Evolutionary conservation across 768 basidiomycete genomes (phyloP).

Genomic region (Obba rivulosa): DNA sequence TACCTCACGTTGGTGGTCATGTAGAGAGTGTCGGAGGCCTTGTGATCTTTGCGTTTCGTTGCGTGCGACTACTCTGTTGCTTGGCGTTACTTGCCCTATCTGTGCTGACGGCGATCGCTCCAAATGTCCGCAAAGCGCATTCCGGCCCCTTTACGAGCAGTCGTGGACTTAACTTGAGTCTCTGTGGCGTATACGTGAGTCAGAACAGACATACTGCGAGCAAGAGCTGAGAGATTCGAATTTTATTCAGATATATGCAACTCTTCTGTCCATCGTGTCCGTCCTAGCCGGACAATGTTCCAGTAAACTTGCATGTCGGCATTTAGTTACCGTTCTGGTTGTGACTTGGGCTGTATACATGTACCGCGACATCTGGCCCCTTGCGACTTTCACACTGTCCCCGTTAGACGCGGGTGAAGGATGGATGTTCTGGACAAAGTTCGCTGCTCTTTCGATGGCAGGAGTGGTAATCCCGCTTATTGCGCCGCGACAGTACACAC

Average conservation of each 20-base stretch:
- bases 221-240: no score
- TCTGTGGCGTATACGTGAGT: neutral
- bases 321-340: conserved; percentile 44
- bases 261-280: neutral
- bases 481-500: conserved; percentile 48
- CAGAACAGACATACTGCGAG: no score
- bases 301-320: conserved; percentile 15
- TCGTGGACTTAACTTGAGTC: neutral
- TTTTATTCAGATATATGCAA: neutral
- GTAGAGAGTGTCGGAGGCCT: neutral
- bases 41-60: neutral
- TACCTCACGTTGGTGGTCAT: neutral
- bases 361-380: conserved; percentile 54
- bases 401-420: conserved; percentile 47
- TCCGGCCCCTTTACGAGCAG: neutral
- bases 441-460: conserved; percentile 36
- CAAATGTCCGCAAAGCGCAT: neutral
- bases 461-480: conserved; percentile 47
- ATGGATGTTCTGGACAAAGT: conserved; percentile 46
- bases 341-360: conserved; percentile 41
- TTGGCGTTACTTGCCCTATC: neutral
- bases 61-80: neutral
- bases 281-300: neutral
- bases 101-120: neutral
- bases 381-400: conserved; percentile 41